Percentiles rank a stretch among this genome's conserved stretches.
phyloP scores from a whole-genome alignment of 179 eudicot genomes.

The Beta lomatogona region DNA sequence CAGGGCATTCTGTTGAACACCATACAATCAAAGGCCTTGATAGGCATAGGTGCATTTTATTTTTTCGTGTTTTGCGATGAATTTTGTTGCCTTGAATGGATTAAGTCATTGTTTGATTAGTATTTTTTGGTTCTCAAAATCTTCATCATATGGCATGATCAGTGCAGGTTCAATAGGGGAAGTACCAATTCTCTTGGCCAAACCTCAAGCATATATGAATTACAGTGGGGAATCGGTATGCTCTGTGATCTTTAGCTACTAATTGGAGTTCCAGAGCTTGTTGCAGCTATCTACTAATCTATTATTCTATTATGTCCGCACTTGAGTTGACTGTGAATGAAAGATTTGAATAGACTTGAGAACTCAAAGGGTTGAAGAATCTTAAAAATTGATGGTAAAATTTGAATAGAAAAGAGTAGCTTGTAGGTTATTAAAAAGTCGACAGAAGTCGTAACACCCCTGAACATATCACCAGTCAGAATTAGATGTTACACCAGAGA shows the following conservation, averaged over 20 bases:
- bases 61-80: neutral
- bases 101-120: neutral
- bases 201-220: slow-evolving; percentile 97
- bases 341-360: neutral
- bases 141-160: slow-evolving; percentile 30
- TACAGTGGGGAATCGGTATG: slow-evolving; percentile 93
- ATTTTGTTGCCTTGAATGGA: neutral
- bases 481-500: neutral
- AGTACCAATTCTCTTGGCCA: slow-evolving; percentile 81
- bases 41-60: slow-evolving; percentile 76
- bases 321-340: neutral
- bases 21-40: slow-evolving; percentile 90
- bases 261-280: neutral
- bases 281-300: neutral
- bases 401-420: neutral
- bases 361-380: slow-evolving; percentile 9
- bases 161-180: slow-evolving; percentile 90
- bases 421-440: neutral
- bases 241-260: slow-evolving; percentile 19
- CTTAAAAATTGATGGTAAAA: neutral
- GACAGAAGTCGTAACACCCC: neutral
- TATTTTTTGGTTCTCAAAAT: slow-evolving; percentile 6
- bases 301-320: neutral
- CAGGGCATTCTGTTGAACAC: slow-evolving; percentile 85
- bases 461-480: neutral